A percentile compares a stretch with the other conserved stretches of the same genome.
Conservation (phyloP, 2,329 filamentous ascomycete species). For the Trichoderma koningii region DNA sequence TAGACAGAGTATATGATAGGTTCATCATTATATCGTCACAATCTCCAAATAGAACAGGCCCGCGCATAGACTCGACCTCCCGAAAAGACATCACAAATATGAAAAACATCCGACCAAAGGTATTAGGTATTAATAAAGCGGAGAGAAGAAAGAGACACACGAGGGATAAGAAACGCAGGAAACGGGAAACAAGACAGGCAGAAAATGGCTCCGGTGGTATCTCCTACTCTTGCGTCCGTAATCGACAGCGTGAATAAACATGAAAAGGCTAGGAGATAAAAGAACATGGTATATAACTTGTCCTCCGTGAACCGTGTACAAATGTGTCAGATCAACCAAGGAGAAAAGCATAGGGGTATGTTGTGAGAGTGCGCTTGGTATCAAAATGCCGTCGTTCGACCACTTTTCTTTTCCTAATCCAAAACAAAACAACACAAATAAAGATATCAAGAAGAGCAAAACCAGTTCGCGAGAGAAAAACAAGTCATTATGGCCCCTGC, state of each 20-base stretch:
- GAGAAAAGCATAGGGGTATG: slow-evolving; percentile 17
- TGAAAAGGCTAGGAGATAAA: background rate
- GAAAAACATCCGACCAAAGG: background rate
- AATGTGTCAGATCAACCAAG: background rate
- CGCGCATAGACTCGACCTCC: slow-evolving; percentile 4
- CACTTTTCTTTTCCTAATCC: slow-evolving; percentile 14
- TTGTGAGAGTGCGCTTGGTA: slow-evolving; percentile 21
- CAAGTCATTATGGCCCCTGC: no score
- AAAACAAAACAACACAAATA: slow-evolving; percentile 11
- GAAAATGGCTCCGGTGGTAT: slow-evolving; percentile 24
- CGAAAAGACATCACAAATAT: background rate
- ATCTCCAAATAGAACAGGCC: background rate
- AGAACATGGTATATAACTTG: slow-evolving; percentile 16
- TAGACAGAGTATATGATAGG: no score
- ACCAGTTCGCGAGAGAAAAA: no score
- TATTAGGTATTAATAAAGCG: background rate
- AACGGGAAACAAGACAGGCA: background rate
- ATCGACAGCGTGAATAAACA: slow-evolving; percentile 15
- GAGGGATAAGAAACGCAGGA: background rate
- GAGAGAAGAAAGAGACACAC: background rate
- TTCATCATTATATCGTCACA: background rate
- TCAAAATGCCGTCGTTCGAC: slow-evolving; percentile 21
- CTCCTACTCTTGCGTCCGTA: slow-evolving; percentile 28
- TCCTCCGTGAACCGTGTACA: background rate
- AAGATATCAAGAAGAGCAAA: slow-evolving; percentile 5